A percentile compares a stretch with the other conserved stretches of the same genome.
phyloP scores from a whole-genome alignment of 2,329 filamentous ascomycete species.

The Curvularia lunata region DNA sequence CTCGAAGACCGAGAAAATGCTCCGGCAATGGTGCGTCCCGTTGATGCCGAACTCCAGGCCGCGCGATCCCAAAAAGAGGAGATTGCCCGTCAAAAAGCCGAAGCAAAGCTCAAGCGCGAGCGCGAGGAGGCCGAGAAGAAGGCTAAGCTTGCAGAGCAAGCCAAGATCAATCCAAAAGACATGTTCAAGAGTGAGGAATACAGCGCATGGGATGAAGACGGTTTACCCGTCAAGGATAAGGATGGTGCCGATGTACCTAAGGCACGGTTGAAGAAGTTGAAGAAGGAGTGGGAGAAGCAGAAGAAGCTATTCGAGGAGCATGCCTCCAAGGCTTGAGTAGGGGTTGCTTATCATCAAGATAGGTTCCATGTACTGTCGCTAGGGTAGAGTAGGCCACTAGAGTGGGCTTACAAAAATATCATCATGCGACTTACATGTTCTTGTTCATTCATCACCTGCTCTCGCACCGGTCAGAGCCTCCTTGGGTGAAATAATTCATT shows the following conservation, averaged over 20 bases:
- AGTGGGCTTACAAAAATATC: not conserved
- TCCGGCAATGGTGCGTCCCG: conserved; percentile 75
- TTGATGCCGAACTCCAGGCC: conserved; percentile 63
- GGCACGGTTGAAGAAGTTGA: conserved; percentile 78
- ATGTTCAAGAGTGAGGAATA: conserved; percentile 69
- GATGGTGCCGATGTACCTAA: conserved; percentile 83
- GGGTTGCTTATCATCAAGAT: not conserved
- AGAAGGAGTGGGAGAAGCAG: conserved; percentile 89
- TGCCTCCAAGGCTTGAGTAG: conserved; percentile 3
- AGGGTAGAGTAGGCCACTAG: not conserved
- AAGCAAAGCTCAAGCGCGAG: conserved; percentile 59
- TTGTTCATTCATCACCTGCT: not conserved
- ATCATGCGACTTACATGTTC: not conserved
- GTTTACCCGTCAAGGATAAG: conserved; percentile 77
- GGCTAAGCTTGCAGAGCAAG: conserved; percentile 61
- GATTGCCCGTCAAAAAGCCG: conserved; percentile 51
- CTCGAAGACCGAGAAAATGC: conserved; percentile 79
- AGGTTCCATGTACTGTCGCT: not conserved
- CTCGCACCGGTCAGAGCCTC: not conserved
- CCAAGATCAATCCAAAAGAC: conserved; percentile 62
- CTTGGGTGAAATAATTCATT: not conserved
- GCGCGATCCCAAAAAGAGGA: conserved; percentile 62
- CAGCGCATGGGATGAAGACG: conserved; percentile 81
- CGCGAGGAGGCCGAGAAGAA: conserved; percentile 65
- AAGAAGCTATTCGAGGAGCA: conserved; percentile 76